Conservation (phyloP, 2,329 filamentous ascomycete species). For the Trichoderma oligosporum region DNA sequence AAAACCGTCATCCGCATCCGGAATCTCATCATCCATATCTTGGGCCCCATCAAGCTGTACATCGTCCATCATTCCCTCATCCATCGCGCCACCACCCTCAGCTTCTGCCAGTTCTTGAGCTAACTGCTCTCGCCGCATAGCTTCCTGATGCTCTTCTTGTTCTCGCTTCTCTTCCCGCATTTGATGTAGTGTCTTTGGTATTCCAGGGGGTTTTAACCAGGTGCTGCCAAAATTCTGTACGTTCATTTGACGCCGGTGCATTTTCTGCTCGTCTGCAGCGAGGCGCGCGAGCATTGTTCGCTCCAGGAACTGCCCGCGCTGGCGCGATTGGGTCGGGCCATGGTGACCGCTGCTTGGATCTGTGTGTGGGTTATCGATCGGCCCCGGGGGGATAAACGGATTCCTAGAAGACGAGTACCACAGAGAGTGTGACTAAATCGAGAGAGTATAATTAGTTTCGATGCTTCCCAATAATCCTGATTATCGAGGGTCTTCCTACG, state of each 20-base stretch:
- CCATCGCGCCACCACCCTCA: slow-evolving; percentile 39
- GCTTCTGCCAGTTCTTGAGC: slow-evolving; percentile 72
- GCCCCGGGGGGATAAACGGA: slow-evolving; percentile 38
- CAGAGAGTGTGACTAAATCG: slow-evolving; percentile 61
- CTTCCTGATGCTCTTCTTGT: slow-evolving; percentile 77
- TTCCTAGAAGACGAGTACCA: slow-evolving; percentile 67
- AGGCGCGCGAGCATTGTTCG: slow-evolving; percentile 65
- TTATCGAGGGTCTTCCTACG: slow-evolving; percentile 46
- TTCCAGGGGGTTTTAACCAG: slow-evolving; percentile 87
- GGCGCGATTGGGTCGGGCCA: slow-evolving; percentile 34
- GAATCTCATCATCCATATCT: slow-evolving; percentile 71
- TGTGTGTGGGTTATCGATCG: slow-evolving; percentile 33
- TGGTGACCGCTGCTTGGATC: slow-evolving; percentile 30
- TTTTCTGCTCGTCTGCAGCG: slow-evolving; percentile 69
- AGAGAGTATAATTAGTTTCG: too few relatives aligned
- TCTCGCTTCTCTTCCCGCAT: slow-evolving; percentile 86
- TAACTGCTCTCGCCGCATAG: slow-evolving; percentile 65
- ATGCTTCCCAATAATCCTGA: too few relatives aligned
- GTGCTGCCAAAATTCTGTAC: slow-evolving; percentile 81
- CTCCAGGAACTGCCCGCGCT: slow-evolving; percentile 47
- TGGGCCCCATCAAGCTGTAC: slow-evolving; percentile 52
- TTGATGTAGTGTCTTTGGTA: slow-evolving; percentile 85
- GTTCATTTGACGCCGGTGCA: slow-evolving; percentile 73
- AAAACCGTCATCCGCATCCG: slow-evolving; percentile 59
- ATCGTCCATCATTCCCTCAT: slow-evolving; percentile 49